Base-by-base conservation (phyloP, 352 stramenopile genomes). In the Phytophthora hybrid region DNA sequence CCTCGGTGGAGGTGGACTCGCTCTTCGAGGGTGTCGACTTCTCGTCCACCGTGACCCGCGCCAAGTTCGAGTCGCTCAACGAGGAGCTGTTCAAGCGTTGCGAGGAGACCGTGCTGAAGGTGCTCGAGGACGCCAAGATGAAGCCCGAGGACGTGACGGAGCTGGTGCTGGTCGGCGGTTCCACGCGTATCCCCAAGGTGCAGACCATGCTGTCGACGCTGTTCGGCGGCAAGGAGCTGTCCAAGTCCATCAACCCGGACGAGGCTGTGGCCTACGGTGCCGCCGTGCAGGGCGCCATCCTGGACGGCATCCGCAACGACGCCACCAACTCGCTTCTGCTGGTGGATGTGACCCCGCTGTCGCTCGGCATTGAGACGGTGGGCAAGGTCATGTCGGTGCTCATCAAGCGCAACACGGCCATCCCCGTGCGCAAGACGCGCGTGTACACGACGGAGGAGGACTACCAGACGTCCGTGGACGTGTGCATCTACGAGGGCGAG, bases 11-110 rank as follows among this genome's bases (percentile, higher is more conserved):
- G 79, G 98, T 98, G 62, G 96, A 99, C 81, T 97, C 89, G 29
- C 89, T 99, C 18, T 98, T 97, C 69, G 96, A 99, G 66, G 95
- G 96, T 57, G 95, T 98, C 21, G 96, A 99, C 79, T 99, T 98
- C 84, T 97, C 93, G 80, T 92, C 92, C 8, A 97, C 89, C 10
- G 96, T 99, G 56, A 98, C 94, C 47, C 91, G 96, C 71, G 92
- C 93, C 21, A 86, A 96, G 69, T 98, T 98, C 74, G 96, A 99
- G 80, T 94, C 97, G 66, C 74, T 97, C 7, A 89, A 89, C 75
- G 84, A 91, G 68, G 84, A 91, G 67, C 80, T 85, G 23, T 97
- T 98, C 77, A 91, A 95, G 73, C 77, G 80, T 59, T 95, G 86
- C 65, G 86, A 97, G 71, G 85, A 93, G 65, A 96, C 90, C 13